Base-by-base conservation (phyloP, 2,329 filamentous ascomycete genomes). In the Colletotrichum neosansevieriae region DNA sequence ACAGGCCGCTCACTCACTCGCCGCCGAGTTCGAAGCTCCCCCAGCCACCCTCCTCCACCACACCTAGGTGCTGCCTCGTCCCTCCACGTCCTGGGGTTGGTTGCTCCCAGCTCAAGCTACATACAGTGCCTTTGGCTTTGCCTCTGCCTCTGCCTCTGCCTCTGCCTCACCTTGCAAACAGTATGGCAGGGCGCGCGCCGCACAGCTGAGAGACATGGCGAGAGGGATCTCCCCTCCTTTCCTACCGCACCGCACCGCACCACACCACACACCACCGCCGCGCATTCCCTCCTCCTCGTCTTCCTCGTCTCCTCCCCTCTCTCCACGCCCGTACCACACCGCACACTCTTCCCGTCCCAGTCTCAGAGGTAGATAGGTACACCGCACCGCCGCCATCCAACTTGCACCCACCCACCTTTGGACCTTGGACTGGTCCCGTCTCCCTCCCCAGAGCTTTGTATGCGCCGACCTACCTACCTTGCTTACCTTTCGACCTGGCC, bases 401-500 rank as follows among this genome's bases (percentile, higher is more conserved):
- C 67, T 67, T 57, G 61, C 61, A 56, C 65, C 65, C 65, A 65
- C 65, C 65, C 62, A 64, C 61, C 58, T 38, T 24, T 38, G 36
- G 36, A 51, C 49, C 29, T 67, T 63, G 63, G 51, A 47, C 51
- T 38, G 49, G 53, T 54, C 64, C 64, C 56, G 59, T 67, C 59
- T 58, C 58, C 63, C 68, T 57, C 36, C 11, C 36, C 24, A 62
- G 50, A 70, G 68, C 65, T 69, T 70, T 67, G 63, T 40, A 56
- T 67, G 63, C 67, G 64, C 65, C 68, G 36, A 53, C 59, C 59
- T 70, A 53, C 67, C 58, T 70, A 57, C 66, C 63, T 58, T 57
- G 34, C 62, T 57, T 66, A 58, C 59, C 50, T 62, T 59, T 66
- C 58, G 29, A 60, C 36, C 58, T 62, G 36, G 44, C 61, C 61